phyloP scores from a whole-genome alignment of 768 basidiomycete genomes.

The Xanthoconium purpureum region DNA sequence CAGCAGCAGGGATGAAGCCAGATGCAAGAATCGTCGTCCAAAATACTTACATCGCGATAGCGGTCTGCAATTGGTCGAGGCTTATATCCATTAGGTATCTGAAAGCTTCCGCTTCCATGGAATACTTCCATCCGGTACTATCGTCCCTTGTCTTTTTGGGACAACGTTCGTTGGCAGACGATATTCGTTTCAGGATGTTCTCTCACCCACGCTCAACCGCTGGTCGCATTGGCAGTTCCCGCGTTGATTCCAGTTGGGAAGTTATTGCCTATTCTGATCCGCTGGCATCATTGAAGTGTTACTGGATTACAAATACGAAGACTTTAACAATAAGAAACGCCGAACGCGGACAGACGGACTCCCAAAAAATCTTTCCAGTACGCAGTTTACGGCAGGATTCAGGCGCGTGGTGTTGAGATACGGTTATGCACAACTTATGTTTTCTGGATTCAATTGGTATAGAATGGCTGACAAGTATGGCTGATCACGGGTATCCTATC shows the following conservation, averaged over 20 bases:
- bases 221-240: conserved; percentile 1
- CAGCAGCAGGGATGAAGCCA: too few relatives aligned
- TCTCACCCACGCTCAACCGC: not conserved
- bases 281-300: not conserved
- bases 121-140: conserved; percentile 1
- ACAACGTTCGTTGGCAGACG: not conserved
- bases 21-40: too few relatives aligned
- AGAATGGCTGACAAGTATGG: not conserved
- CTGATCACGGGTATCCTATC: not conserved
- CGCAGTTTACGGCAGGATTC: not conserved
- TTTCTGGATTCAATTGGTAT: not conserved
- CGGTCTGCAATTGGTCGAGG: not conserved
- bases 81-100: not conserved
- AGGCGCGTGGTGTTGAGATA: conserved; percentile 1
- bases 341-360: not conserved
- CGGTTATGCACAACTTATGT: not conserved
- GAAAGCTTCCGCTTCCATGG: not conserved
- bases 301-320: conserved; percentile 15
- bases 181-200: not conserved
- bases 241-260: not conserved
- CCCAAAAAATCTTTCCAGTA: not conserved
- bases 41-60: not conserved
- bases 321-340: not conserved
- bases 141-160: not conserved
- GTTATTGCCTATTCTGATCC: not conserved